Evolutionary conservation across 164 flowering plant genomes (phyloP), one percentile per base, ranked within the genome.

Genomic region (Tetrastigma voinierianum): DNA sequence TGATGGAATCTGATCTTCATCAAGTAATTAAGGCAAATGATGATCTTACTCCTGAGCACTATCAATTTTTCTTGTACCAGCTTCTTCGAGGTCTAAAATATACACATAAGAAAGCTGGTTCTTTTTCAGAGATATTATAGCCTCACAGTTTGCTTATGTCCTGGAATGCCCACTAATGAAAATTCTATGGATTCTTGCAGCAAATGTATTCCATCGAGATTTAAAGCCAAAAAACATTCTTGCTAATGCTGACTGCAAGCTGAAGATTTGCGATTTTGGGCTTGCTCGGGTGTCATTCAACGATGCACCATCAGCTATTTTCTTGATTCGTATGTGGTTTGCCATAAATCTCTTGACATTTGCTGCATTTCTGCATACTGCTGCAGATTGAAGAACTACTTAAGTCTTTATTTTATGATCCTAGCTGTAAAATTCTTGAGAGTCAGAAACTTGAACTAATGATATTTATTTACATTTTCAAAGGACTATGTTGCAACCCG

Each of bases 221-320:
- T 73, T 90, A 44, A 90, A 90, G 81, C 96, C 96, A 24, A 88
- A 87, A 74, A 91, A 90, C 67, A 89, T 90, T 59, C 88, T 90
- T 74, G 97, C 94, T 68, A 90, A 90, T 78, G 89, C 96, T 53
- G 94, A 90, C 68, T 90, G 97, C 82, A 89, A 87, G 72, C 67
- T 90, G 81, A 90, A 90, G 86, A 89, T 90, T 69, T 90, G 97
- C 76, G 97, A 90, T 76, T 90, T 90, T 78, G 94, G 97, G 59
- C 92, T 90, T 65, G 97, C 97, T 66, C 90, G 97, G 59, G 94
- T 86, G 11, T 84, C 97, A 64, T 90, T 89, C 53, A 86, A 86
- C 71, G 97, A 90, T 70, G 89, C 95, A 16, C 97, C 97, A 53
- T 87, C 97, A 18, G 87, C 94, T 61, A 87, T 90, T n/a, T 90